These are phyloP conservation scores for Scutellaria minor DNA, from an alignment of 257 asterid species.

Conservation along the genomic window DNA sequence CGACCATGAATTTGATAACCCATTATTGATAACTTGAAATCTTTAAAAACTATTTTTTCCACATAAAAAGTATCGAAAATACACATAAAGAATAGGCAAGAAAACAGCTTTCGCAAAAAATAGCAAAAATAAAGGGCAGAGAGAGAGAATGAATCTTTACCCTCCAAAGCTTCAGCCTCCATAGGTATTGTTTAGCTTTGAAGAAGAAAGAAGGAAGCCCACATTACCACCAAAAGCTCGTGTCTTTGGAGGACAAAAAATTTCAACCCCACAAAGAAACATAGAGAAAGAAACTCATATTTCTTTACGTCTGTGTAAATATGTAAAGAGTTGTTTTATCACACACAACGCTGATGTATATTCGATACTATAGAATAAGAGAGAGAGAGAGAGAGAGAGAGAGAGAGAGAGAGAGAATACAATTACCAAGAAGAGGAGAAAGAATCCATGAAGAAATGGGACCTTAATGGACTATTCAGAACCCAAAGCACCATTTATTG, in stretches of 20 bases:
- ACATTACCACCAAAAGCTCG: constrained; percentile 42
- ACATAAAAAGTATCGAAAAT: constrained; percentile 41
- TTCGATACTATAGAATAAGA: not conserved
- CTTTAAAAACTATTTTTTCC: constrained; percentile 17
- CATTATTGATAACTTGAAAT: constrained; percentile 30
- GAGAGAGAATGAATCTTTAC: constrained; percentile 37
- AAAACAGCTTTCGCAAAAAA: not conserved
- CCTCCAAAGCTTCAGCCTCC: constrained; percentile 45
- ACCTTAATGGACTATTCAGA: constrained; percentile 65
- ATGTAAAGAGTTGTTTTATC: not conserved
- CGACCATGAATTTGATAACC: constrained; percentile 41
- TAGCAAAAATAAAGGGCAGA: not conserved
- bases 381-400: not conserved
- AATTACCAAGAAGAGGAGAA: constrained; percentile 48
- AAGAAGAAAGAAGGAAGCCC: constrained; percentile 28
- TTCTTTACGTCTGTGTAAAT: constrained; percentile 26
- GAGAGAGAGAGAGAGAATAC: constrained; percentile 27
- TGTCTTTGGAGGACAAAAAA: constrained; percentile 26
- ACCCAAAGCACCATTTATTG: constrained; percentile 52
- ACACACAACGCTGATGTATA: not conserved
- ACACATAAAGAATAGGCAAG: not conserved
- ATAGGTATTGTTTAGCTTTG: constrained; percentile 28
- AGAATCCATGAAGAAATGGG: constrained; percentile 66
- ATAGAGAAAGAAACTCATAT: constrained; percentile 29
- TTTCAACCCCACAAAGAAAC: constrained; percentile 36